These are phyloP conservation scores for Pseudogymnoascus sp. DNA, from an alignment of 2,329 filamentous ascomycete genomes.

Conservation along the genomic window DNA sequence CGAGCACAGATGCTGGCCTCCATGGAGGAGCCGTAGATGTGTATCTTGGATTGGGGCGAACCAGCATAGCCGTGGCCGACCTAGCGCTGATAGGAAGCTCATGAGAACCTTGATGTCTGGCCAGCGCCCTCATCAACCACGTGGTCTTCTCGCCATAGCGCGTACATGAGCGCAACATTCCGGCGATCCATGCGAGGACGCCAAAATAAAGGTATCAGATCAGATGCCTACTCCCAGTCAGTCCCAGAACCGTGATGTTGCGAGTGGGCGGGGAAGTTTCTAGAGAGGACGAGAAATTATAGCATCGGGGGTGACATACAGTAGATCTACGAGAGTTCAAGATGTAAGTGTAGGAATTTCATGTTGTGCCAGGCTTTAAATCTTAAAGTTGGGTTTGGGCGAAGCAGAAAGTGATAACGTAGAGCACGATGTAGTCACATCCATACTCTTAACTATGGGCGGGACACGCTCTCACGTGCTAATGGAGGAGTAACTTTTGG, in stretches of 20 bases:
- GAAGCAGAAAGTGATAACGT: background rate
- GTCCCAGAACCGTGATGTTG: background rate
- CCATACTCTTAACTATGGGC: background rate
- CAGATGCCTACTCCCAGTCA: background rate
- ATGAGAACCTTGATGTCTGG: background rate
- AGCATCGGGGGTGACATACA: background rate
- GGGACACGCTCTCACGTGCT: background rate
- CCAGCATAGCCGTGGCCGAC: background rate
- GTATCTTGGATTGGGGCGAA: slow-evolving; percentile 8
- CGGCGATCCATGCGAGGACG: slow-evolving; percentile 26
- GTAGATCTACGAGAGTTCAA: background rate
- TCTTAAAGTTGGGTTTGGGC: background rate
- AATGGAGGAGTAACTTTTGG: background rate
- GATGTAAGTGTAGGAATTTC: background rate
- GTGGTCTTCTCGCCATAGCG: slow-evolving; percentile 26
- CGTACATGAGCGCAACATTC: slow-evolving; percentile 30
- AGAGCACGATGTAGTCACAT: background rate
- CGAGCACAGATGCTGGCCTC: slow-evolving; percentile 56
- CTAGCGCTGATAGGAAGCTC: background rate
- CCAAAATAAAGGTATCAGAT: background rate
- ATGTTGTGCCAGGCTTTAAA: background rate
- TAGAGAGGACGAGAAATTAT: background rate
- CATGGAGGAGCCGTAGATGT: slow-evolving; percentile 38
- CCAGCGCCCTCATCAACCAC: slow-evolving; percentile 22
- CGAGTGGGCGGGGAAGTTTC: background rate